These are phyloP conservation scores for Diutina catenulata DNA, from an alignment of 1,139 yeast species.

Conservation along the genomic window DNA sequence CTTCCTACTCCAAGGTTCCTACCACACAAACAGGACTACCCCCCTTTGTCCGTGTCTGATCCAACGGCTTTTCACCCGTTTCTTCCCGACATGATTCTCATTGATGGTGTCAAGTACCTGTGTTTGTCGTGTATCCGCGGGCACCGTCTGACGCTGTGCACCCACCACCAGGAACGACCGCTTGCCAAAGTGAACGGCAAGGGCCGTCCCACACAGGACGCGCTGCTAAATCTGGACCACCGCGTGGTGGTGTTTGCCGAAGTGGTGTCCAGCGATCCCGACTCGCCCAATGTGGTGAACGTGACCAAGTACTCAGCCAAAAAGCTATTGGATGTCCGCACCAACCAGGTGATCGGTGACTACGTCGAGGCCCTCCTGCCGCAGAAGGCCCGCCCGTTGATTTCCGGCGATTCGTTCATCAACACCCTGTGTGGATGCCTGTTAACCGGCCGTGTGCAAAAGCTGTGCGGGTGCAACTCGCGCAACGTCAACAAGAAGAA, in stretches of 20 bases:
- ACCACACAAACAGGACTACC: too few relatives aligned
- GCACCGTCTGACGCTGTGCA: conserved; percentile 80
- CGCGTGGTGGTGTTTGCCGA: conserved; percentile 50
- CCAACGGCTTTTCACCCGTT: neutral
- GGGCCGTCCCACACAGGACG: conserved; percentile 58
- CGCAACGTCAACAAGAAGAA: conserved; percentile 21
- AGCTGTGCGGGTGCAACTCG: conserved; percentile 20
- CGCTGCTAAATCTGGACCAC: conserved; percentile 33
- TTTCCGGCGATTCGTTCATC: conserved; percentile 24
- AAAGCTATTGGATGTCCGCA: conserved; percentile 37
- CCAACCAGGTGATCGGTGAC: conserved; percentile 33
- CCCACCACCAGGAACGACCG: conserved; percentile 60
- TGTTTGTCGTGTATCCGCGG: conserved; percentile 88
- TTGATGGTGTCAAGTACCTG: conserved; percentile 79
- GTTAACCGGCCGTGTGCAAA: conserved; percentile 14
- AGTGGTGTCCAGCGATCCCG: conserved; percentile 15
- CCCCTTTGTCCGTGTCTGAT: neutral
- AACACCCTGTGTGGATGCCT: conserved; percentile 25
- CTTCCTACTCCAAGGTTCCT: too few relatives aligned
- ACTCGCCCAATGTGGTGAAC: conserved; percentile 19
- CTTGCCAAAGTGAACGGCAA: conserved; percentile 77
- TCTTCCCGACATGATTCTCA: conserved; percentile 51
- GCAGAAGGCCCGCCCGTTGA: conserved; percentile 13
- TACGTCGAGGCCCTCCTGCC: conserved; percentile 14
- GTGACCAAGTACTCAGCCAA: conserved; percentile 36